Evolutionary conservation across 148 eudicot genomes (phyloP).

Genomic region (Nepenthes gracilis): DNA sequence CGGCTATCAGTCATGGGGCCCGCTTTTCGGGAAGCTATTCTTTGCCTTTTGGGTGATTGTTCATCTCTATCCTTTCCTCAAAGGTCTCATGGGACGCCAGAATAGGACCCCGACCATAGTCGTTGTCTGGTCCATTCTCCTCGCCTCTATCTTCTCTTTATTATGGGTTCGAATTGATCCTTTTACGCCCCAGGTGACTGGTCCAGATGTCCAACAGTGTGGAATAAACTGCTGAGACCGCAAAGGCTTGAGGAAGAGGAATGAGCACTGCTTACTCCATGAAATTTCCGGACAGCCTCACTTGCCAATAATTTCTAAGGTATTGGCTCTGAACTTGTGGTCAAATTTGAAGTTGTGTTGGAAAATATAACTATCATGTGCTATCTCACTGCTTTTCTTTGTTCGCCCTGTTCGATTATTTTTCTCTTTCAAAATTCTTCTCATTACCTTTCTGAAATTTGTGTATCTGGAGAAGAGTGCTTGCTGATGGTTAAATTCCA

Average conservation of each 20-base stretch:
- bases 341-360: background rate
- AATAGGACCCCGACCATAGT: conserved; percentile 46
- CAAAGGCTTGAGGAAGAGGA: background rate
- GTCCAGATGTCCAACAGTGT: conserved; percentile 28
- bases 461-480: conserved; percentile 12
- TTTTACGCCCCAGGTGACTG: conserved; percentile 30
- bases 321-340: background rate
- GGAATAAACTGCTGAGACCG: conserved; percentile 33
- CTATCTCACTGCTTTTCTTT: too few relatives aligned
- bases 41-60: conserved; percentile 57
- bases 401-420: background rate
- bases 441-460: conserved; percentile 1
- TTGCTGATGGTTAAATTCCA: background rate
- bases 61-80: conserved; percentile 57
- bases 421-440: background rate
- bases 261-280: background rate
- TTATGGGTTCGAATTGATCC: conserved; percentile 52
- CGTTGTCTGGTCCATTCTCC: conserved; percentile 49
- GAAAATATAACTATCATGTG: background rate
- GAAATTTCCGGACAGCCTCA: background rate
- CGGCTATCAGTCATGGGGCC: conserved; percentile 52
- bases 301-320: background rate
- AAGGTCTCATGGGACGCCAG: conserved; percentile 49
- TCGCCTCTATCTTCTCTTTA: conserved; percentile 56
- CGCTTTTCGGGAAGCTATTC: conserved; percentile 47